These are phyloP conservation scores for Arthrobotrys pseudoclavata DNA, from an alignment of 2,329 filamentous ascomycete species.

Conservation along the genomic window DNA sequence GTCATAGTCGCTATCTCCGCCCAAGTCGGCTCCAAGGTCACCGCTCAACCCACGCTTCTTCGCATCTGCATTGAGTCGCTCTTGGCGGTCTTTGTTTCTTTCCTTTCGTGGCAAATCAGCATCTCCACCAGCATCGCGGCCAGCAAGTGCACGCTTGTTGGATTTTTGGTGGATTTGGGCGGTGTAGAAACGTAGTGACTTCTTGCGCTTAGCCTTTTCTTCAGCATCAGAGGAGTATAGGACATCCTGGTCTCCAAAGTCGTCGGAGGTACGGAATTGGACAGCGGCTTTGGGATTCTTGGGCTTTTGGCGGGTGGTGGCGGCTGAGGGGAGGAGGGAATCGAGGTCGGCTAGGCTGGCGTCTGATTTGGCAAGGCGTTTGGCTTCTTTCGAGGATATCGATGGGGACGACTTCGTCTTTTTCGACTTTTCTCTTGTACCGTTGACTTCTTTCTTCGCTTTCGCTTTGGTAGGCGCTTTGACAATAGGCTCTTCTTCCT, in stretches of 20 bases:
- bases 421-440: conserved; percentile 71
- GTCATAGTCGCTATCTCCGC: conserved; percentile 69
- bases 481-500: conserved; percentile 16
- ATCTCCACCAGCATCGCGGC: conserved; percentile 82
- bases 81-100: conserved; percentile 85
- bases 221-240: conserved; percentile 83
- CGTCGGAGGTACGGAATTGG: conserved; percentile 74
- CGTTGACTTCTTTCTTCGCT: conserved; percentile 16
- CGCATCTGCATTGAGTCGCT: conserved; percentile 87
- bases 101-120: conserved; percentile 89
- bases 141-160: conserved; percentile 82
- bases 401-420: conserved; percentile 67
- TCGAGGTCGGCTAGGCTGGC: conserved; percentile 50
- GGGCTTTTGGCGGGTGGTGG: conserved; percentile 48
- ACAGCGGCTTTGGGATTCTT: conserved; percentile 61
- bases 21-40: conserved; percentile 71
- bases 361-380: conserved; percentile 49
- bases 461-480: conserved; percentile 37
- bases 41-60: conserved; percentile 77
- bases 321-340: conserved; percentile 35
- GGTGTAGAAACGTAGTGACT: conserved; percentile 95
- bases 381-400: conserved; percentile 65
- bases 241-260: conserved; percentile 90
- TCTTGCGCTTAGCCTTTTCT: conserved; percentile 90
- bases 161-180: conserved; percentile 96